Conservation (phyloP, 164 flowering plant genomes). For the Liquidambar formosana region DNA sequence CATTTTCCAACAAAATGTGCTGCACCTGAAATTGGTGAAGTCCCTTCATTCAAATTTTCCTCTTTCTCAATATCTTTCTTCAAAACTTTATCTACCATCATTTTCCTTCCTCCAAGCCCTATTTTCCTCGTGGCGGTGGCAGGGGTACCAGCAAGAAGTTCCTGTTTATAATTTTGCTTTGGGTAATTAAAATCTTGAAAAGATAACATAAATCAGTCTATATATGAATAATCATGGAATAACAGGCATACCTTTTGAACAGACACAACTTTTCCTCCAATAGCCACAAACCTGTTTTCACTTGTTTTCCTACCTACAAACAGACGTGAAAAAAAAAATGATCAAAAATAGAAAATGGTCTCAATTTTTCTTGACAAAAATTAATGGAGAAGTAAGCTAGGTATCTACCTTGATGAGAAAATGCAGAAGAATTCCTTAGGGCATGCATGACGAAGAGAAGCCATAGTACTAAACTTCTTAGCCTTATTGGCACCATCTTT, state of each 20-base stretch:
- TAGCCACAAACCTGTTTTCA: not conserved
- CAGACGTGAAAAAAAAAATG: not conserved
- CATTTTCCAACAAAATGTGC: slow-evolving; percentile 16
- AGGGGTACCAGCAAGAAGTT: not conserved
- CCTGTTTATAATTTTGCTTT: not conserved
- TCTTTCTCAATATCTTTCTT: slow-evolving; percentile 2
- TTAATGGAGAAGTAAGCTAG: not conserved
- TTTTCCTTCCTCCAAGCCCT: slow-evolving; percentile 23
- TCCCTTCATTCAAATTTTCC: not conserved
- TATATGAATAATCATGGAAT: not conserved
- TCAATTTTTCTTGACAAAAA: too few species aligned
- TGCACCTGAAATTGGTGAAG: slow-evolving; percentile 33
- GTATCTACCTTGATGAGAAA: slow-evolving; percentile 36
- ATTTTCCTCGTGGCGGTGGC: not conserved
- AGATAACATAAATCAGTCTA: too few species aligned
- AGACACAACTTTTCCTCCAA: not conserved
- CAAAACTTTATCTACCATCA: not conserved
- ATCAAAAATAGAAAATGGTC: not conserved
- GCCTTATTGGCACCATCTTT: slow-evolving; percentile 34
- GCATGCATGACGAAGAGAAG: slow-evolving; percentile 36
- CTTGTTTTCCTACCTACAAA: not conserved
- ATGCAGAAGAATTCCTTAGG: slow-evolving; percentile 20
- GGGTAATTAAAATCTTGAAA: not conserved
- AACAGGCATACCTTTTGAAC: slow-evolving; percentile 3
- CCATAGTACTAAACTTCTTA: slow-evolving; percentile 30